Evolutionary conservation across 139 green algal genomes (phyloP).

Genomic region (Tetradesmus lagerheimii): DNA sequence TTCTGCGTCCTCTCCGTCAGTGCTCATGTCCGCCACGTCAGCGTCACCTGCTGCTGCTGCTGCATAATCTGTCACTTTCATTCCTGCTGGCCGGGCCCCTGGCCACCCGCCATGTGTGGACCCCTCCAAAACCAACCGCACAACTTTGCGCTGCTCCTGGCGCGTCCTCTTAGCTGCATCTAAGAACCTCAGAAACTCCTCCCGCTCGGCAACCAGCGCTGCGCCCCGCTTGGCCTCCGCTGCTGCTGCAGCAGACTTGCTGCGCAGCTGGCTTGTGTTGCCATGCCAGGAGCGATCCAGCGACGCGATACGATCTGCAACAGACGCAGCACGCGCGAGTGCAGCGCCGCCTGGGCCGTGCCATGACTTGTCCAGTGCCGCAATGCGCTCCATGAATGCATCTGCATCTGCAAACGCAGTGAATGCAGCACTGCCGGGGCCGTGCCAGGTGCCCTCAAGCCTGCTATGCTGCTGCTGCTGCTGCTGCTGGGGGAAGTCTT

Average conservation of each 20-base stretch:
- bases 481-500: neutral
- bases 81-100: neutral
- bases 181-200: conserved; percentile 52
- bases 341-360: neutral
- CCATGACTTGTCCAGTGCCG: neutral
- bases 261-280: neutral
- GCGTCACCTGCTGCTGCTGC: neutral
- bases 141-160: conserved; percentile 65
- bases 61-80: neutral
- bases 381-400: neutral
- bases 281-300: conserved; percentile 37
- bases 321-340: neutral
- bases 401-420: neutral
- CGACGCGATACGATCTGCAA: neutral
- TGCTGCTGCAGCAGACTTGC: neutral
- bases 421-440: conserved; percentile 2
- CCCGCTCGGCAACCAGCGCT: neutral
- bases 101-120: conserved; percentile 46
- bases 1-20: neutral
- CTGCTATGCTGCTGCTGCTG: neutral
- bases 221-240: neutral
- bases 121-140: conserved; percentile 61
- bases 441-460: conserved; percentile 49
- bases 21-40: neutral
- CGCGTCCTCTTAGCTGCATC: conserved; percentile 50